A percentile compares a stretch with the other conserved stretches of the same genome.
These are phyloP conservation scores for Yamadazyma diddensiae DNA, from an alignment of 1,139 yeast genomes.

Conservation along the genomic window DNA sequence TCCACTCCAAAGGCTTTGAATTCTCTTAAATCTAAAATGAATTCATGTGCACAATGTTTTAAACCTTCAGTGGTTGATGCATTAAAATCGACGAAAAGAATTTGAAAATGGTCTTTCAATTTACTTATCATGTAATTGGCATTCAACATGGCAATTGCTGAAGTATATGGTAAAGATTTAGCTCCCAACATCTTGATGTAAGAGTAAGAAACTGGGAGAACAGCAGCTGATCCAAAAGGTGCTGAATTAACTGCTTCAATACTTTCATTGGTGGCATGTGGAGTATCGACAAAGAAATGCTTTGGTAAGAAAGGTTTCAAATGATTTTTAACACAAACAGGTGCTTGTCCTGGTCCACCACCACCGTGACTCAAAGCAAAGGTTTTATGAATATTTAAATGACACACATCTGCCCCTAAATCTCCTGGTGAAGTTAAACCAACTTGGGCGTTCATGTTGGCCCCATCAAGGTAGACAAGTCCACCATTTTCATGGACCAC, in stretches of 20 bases:
- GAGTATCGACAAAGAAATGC: slow-evolving; percentile 63
- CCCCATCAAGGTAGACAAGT: slow-evolving; percentile 96
- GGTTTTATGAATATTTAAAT: slow-evolving; percentile 92
- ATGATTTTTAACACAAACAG: slow-evolving; percentile 88
- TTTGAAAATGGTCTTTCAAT: slow-evolving; percentile 66
- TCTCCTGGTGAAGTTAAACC: slow-evolving; percentile 98
- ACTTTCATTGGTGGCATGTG: slow-evolving; percentile 52
- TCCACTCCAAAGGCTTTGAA: slow-evolving; percentile 81
- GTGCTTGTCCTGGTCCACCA: slow-evolving; percentile 99
- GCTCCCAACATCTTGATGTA: slow-evolving; percentile 94
- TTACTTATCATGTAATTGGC: slow-evolving; percentile 93
- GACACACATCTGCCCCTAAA: slow-evolving; percentile 98
- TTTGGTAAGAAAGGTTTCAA: slow-evolving; percentile 80
- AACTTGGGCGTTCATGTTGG: slow-evolving; percentile 98
- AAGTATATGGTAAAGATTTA: slow-evolving; percentile 76
- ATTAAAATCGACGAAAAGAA: slow-evolving; percentile 64
- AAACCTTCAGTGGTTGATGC: slow-evolving; percentile 46
- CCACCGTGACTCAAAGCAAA: slow-evolving; percentile 99
- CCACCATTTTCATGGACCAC: slow-evolving; percentile 86
- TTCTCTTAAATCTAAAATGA: slow-evolving; percentile 85
- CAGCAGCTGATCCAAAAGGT: slow-evolving; percentile 93
- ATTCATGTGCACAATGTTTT: slow-evolving; percentile 94
- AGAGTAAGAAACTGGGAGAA: slow-evolving; percentile 89
- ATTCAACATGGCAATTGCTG: slow-evolving; percentile 85
- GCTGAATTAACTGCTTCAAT: slow-evolving; percentile 86